These are phyloP conservation scores for Microsporum audouinii DNA, from an alignment of 2,329 filamentous ascomycete species.

Conservation along the genomic window DNA sequence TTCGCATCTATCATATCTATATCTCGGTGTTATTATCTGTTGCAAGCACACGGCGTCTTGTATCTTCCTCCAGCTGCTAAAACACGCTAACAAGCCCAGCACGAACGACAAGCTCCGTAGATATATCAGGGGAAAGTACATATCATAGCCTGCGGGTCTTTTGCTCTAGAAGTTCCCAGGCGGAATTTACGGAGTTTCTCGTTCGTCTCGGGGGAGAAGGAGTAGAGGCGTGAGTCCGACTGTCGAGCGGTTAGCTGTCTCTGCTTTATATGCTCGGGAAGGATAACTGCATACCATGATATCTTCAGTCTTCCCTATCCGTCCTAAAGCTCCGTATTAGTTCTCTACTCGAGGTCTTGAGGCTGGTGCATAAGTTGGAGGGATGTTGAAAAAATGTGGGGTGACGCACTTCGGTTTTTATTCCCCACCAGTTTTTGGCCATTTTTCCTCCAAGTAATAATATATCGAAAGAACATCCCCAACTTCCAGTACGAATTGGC, in stretches of 20 bases:
- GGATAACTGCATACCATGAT: background rate
- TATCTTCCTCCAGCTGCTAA: background rate
- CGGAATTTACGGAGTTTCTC: slow-evolving; percentile 90
- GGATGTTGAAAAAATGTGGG: background rate
- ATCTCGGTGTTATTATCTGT: background rate
- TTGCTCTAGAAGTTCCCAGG: slow-evolving; percentile 74
- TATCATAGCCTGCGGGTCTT: slow-evolving; percentile 79
- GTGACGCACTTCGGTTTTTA: background rate
- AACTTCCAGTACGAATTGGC: background rate
- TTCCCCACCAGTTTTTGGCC: background rate
- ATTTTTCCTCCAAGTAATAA: background rate
- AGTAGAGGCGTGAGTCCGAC: slow-evolving; percentile 83
- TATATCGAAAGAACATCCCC: background rate
- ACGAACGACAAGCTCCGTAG: background rate
- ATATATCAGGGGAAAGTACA: slow-evolving; percentile 50
- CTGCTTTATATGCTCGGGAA: background rate
- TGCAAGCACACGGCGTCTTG: background rate
- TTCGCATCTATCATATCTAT: slow-evolving; percentile 82
- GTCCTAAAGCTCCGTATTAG: background rate
- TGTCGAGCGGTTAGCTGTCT: slow-evolving; percentile 26
- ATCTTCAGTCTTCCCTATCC: background rate
- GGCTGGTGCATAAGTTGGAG: background rate
- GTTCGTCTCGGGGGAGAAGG: slow-evolving; percentile 82
- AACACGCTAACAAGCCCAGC: too few relatives aligned
- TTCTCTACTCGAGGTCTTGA: background rate